Evolutionary conservation across 2,329 filamentous ascomycete genomes (phyloP).

Genomic region (Epichloe sibirici): DNA sequence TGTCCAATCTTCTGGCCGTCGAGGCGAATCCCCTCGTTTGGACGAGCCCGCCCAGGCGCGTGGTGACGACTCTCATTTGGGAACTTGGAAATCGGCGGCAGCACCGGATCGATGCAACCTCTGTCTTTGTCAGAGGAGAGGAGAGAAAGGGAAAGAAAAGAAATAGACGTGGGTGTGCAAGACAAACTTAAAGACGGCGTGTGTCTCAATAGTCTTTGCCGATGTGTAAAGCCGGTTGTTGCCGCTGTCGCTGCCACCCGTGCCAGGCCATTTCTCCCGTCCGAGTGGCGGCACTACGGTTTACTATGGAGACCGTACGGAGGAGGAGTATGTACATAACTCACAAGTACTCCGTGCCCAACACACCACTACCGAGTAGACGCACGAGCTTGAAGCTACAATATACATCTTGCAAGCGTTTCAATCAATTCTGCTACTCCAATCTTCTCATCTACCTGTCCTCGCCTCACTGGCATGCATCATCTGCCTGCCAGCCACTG

Average conservation of each 20-base stretch:
- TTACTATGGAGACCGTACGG: too few species aligned
- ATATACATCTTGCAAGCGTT: conserved; percentile 2
- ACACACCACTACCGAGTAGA: too few species aligned
- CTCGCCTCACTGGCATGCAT: not conserved
- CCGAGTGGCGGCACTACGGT: too few species aligned
- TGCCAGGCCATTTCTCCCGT: not conserved
- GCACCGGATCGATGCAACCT: not conserved
- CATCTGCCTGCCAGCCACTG: not conserved
- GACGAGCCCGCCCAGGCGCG: conserved; percentile 17
- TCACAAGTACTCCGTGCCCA: too few species aligned
- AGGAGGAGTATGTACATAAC: too few species aligned
- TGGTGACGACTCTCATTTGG: conserved; percentile 11
- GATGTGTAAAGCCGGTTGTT: conserved; percentile 21
- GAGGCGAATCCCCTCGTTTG: conserved; percentile 39
- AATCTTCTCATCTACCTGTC: not conserved
- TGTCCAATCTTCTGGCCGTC: conserved; percentile 34
- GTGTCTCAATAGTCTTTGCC: not conserved
- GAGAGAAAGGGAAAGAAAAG: not conserved
- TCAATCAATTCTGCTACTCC: conserved; percentile 5
- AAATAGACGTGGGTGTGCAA: not conserved
- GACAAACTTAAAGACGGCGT: not conserved
- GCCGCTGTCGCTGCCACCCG: conserved; percentile 12
- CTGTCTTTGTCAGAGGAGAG: not conserved
- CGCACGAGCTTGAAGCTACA: too few species aligned
- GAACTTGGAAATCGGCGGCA: not conserved